phyloP scores from a whole-genome alignment of 2,329 filamentous ascomycete species.

The Geosmithia putterillii region DNA sequence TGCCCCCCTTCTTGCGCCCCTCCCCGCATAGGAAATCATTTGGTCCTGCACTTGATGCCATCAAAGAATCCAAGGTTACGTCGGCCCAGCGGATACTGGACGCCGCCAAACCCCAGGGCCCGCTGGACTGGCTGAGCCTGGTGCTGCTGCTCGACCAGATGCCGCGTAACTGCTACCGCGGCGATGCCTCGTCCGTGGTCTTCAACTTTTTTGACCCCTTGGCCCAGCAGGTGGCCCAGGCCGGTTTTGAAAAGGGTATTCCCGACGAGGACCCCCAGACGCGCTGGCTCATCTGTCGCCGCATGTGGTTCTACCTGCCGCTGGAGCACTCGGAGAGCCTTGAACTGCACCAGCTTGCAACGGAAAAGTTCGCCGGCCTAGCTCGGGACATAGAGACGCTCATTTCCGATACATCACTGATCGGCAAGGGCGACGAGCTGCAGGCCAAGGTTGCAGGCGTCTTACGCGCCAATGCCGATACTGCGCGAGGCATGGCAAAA shows the following conservation, averaged over 20 bases:
- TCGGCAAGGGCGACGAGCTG: slow-evolving; percentile 8
- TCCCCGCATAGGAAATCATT: slow-evolving; percentile 21
- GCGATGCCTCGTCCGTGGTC: slow-evolving; percentile 24
- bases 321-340: slow-evolving; percentile 45
- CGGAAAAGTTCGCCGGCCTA: slow-evolving; percentile 16
- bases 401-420: slow-evolving; percentile 10
- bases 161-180: slow-evolving; percentile 48
- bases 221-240: slow-evolving; percentile 26
- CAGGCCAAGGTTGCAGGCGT: slow-evolving; percentile 13
- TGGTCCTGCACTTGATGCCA: slow-evolving; percentile 18
- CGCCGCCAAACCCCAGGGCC: slow-evolving; percentile 10
- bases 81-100: slow-evolving; percentile 16
- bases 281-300: slow-evolving; percentile 23
- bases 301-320: slow-evolving; percentile 47
- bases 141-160: slow-evolving; percentile 51
- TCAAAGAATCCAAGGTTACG: slow-evolving; percentile 12
- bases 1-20: too few species aligned
- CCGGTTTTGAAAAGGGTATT: slow-evolving; percentile 17
- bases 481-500: slow-evolving; percentile 10
- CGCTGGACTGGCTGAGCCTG: slow-evolving; percentile 32
- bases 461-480: slow-evolving; percentile 11
- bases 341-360: slow-evolving; percentile 26
- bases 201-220: slow-evolving; percentile 47
- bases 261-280: slow-evolving; percentile 8
- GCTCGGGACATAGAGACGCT: slow-evolving; percentile 18